Evolutionary conservation across 2,329 filamentous ascomycete species (phyloP), one percentile per base, ranked within the genome.

Genomic region (Diaporthe ilicicola): DNA sequence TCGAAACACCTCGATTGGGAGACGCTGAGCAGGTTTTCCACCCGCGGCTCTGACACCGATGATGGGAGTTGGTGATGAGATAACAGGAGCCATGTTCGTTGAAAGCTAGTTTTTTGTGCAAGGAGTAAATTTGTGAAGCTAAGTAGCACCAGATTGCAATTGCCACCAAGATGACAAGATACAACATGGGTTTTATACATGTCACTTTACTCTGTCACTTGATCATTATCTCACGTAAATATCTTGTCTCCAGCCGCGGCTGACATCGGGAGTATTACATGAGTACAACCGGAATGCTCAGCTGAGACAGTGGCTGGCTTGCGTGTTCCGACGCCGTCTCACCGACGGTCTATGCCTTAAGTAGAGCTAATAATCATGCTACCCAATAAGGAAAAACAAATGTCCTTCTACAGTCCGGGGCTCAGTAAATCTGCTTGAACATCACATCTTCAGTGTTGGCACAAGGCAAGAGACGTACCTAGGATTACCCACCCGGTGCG

Each of bases 71-170:
- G 34, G 24, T 9, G 70, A 67, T 19, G 27, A 48, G 42, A 71
- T 71, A 24, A 75, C 74, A 46, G 75, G 75, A 9, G 75, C 73
- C 46, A 81, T 66, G 19, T 27, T 29, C n/a, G 15, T 24, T 59
- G 22, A 10, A 12, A 10, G 1, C 10, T 39, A 5, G n/a, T n/a
- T n/a, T n/a, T n/a, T 27, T 8, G 19, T 12, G 37, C 8, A 54
- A 10, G 19, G 51, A 12, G 3, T 37, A 9, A 22, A n/a, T 37
- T 5, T 39, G n/a, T 17, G 8, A 24, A 37, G 3, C 34, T 37
- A 13, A 22, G 8, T 54, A 19, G 1, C 19, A 0, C 8, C 19
- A 15, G 10, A 6, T 27, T 39, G 4, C n/a, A n/a, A 10, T 34
- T 17, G 12, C 4, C 13, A 39, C 4, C 7, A 2, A 17, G 37